Percentiles rank a stretch among this genome's conserved stretches.
These are phyloP conservation scores for Fusarium coffeatum DNA, from an alignment of 2,329 filamentous ascomycete species.

Conservation along the genomic window DNA sequence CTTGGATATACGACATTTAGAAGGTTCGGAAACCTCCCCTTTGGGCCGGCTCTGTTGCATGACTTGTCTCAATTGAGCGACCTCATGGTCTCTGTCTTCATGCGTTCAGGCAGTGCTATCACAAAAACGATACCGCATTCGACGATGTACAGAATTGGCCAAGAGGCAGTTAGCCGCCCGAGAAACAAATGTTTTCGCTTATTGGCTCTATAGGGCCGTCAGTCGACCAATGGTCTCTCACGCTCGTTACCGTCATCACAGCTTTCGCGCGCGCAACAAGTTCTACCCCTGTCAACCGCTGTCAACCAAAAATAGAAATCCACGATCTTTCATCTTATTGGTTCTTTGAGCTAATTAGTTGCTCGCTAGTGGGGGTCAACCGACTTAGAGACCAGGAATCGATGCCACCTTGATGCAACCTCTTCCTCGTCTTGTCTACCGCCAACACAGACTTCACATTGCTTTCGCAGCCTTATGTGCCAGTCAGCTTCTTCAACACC, in stretches of 20 bases:
- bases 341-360: slow-evolving; percentile 33
- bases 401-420: slow-evolving; percentile 42
- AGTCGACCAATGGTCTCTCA: slow-evolving; percentile 46
- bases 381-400: slow-evolving; percentile 36
- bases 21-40: slow-evolving; percentile 24
- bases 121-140: slow-evolving; percentile 33
- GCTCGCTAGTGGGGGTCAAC: slow-evolving; percentile 40
- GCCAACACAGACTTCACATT: slow-evolving; percentile 38
- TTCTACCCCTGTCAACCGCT: slow-evolving; percentile 40
- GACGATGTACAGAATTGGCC: slow-evolving; percentile 28
- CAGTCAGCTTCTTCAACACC: slow-evolving; percentile 40
- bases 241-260: slow-evolving; percentile 32
- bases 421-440: slow-evolving; percentile 33
- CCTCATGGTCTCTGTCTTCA: slow-evolving; percentile 39
- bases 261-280: slow-evolving; percentile 55
- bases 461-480: slow-evolving; percentile 34
- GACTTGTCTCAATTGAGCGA: slow-evolving; percentile 42
- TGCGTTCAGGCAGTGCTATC: slow-evolving; percentile 41
- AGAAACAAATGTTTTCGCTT: slow-evolving; percentile 25
- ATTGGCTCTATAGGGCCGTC: slow-evolving; percentile 36
- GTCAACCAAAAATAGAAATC: slow-evolving; percentile 53
- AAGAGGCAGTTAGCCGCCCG: slow-evolving; percentile 46
- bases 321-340: slow-evolving; percentile 49
- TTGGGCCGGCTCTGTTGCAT: slow-evolving; percentile 38
- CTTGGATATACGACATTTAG: slow-evolving; percentile 22